Base-by-base conservation (phyloP, 78 protist genomes). In the Dictyostelium capitatum region DNA sequence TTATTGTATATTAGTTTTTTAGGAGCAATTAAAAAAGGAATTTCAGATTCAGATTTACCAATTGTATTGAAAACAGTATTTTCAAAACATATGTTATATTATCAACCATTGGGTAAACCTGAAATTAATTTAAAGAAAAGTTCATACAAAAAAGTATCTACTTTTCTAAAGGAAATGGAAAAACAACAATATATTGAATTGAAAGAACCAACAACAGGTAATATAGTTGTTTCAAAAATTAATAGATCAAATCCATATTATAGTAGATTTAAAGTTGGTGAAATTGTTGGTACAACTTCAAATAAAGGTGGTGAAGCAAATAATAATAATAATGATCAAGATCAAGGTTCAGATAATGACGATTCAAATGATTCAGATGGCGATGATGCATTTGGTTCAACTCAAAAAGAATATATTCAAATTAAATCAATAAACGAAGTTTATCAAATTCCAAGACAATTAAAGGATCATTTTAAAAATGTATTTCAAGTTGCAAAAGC, bases 11-110 rank as follows among this genome's bases (percentile, higher is more conserved):
- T 30, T 56, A 85, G 92, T 59, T 85, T 85, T 75, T 54, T 85
- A 65, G 92, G 92, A 11, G 77, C 92, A 19, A 85, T 85, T 46
- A 85, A 85, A 62, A 32, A 73, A 23, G 92, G 92, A 28, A 72
- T 85, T 1, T 47, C 51, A 43, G 92, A 85, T 75, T 17, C 48
- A 32, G 83, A 85, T 19, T 75, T 85, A 75, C 92, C 92, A 59
- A 53, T 85, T n/a, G 70, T 72, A 30, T 47, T 85, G 17, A 85
- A 85, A 30, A 85, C 92, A 41, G 80, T 85, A 6, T 85, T 85
- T 62, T 32, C 62, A 20, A 85, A 85, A 47, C 28, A 74, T 85
- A 85, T 85, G 51, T n/a, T 85, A 11, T 85, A 85, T 48, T 85
- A 85, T 75, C 53, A 80, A 75, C 92, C 92, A 19, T 10, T 47